A percentile compares a stretch with the other conserved stretches of the same genome.
phyloP scores from a whole-genome alignment of 1,139 yeast species.

The Candida glucosophila region DNA sequence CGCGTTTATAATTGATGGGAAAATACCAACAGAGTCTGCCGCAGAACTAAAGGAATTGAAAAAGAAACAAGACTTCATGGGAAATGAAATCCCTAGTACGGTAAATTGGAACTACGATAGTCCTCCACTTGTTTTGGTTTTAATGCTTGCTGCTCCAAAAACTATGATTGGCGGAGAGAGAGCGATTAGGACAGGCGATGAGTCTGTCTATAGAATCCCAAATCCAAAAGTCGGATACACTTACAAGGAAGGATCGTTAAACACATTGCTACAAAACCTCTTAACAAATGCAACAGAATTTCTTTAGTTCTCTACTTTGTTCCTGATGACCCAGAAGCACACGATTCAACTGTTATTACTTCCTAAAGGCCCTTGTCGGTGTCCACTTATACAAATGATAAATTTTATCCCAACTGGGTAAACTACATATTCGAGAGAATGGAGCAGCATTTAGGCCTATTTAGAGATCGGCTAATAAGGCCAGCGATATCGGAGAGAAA shows the following conservation, averaged over 20 bases:
- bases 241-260: slow-evolving; percentile 31
- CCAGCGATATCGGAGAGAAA: slow-evolving; percentile 12
- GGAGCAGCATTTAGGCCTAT: slow-evolving; percentile 18
- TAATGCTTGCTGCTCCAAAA: slow-evolving; percentile 23
- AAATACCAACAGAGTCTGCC: too few species aligned
- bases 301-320: slow-evolving; percentile 32
- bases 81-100: too few species aligned
- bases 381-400: slow-evolving; percentile 25
- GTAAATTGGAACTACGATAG: slow-evolving; percentile 24
- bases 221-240: slow-evolving; percentile 21
- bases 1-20: too few species aligned
- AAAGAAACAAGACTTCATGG: too few species aligned
- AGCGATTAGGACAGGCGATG: slow-evolving; percentile 19
- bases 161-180: slow-evolving; percentile 29
- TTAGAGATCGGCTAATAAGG: slow-evolving; percentile 12
- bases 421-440: slow-evolving; percentile 28
- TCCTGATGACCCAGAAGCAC: slow-evolving; percentile 26
- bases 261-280: slow-evolving; percentile 18
- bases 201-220: slow-evolving; percentile 7
- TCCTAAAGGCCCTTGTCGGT: slow-evolving; percentile 33
- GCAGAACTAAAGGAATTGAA: too few species aligned
- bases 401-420: slow-evolving; percentile 36
- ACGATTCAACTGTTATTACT: slow-evolving; percentile 30
- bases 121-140: slow-evolving; percentile 23
- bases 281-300: slow-evolving; percentile 22